phyloP scores from a whole-genome alignment of 2,329 filamentous ascomycete species.

The Coniella vitis region DNA sequence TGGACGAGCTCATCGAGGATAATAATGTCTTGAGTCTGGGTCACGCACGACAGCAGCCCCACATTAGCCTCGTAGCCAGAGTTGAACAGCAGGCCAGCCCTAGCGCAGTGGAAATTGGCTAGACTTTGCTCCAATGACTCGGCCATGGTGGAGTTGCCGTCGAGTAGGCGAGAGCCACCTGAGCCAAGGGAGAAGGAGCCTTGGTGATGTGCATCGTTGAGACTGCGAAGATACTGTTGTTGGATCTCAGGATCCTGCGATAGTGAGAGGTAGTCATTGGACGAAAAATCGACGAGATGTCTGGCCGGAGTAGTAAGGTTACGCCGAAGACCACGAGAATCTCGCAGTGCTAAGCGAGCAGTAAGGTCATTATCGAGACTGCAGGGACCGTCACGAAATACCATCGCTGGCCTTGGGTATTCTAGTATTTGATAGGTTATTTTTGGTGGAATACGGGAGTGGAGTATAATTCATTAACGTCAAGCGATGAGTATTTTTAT shows the following conservation, averaged over 20 bases:
- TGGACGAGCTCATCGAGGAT: conserved; percentile 72
- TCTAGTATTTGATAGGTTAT: no score
- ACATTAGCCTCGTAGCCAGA: conserved; percentile 62
- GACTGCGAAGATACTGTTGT: conserved; percentile 58
- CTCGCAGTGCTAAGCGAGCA: not conserved
- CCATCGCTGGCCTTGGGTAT: no score
- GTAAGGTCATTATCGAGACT: not conserved
- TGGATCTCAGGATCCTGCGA: conserved; percentile 45
- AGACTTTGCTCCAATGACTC: conserved; percentile 40
- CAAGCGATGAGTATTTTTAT: no score
- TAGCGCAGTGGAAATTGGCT: conserved; percentile 39
- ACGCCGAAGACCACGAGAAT: conserved; percentile 26
- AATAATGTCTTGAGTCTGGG: conserved; percentile 54
- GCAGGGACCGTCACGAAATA: no score
- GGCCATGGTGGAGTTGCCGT: conserved; percentile 41
- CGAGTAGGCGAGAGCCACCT: conserved; percentile 45
- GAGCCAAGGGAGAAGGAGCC: conserved; percentile 33
- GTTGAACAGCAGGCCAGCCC: conserved; percentile 44
- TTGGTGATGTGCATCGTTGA: conserved; percentile 22
- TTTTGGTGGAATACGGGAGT: no score
- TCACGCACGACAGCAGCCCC: conserved; percentile 53
- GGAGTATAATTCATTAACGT: no score
- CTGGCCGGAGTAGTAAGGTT: conserved; percentile 44
- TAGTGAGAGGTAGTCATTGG: conserved; percentile 75
- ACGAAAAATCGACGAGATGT: conserved; percentile 57